Base-by-base conservation (phyloP, 305 asterid genomes). In the Fraxinus velutina region DNA sequence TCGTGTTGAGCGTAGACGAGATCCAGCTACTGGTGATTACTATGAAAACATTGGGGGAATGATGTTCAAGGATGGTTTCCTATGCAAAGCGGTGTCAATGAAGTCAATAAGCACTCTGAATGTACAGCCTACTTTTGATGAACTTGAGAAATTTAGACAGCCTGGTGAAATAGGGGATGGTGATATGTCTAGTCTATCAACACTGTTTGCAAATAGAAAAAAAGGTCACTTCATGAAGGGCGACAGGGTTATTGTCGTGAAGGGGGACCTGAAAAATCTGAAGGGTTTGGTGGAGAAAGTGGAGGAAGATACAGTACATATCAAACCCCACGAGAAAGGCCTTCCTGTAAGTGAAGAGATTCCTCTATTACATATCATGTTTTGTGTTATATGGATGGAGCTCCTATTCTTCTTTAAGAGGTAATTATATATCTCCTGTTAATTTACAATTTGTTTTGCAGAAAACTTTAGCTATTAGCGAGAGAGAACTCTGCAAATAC, bases 201-300 rank as follows among this genome's bases (percentile, higher is more conserved):
- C 96, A 0, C 94, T 94, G 76, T 93, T 93, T 78, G 91, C 97
- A 36, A 93, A 90, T 86, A 89, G 98, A 83, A 96, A 93, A 86
- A 96, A 94, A 82, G 97, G 97, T 66, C 98, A 94, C 79, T 96
- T 96, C 85, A 83, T 93, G 93, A 96, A 94, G 90, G 97, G 98
- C 50, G 99, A 96, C 78, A 88, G 93, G 77, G 98, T 96, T 75
- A 94, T 96, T 86, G 91, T 94, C 75, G 89, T 94, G 79, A 93
- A 94, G 86, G 99, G 99, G 70, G 98, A 96, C 89, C 92, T 94
- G 50, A 91, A 83, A 89, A 96, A 94, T 87, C 85, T 94, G 85
- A 94, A 94, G 86, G 98, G 98, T 82, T 86, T 86, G 80, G 98
- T 96, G 86, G 99, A 94, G 87, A 96, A 94, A 86, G 97, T 96